phyloP scores from a whole-genome alignment of 805 yeast species.

The Schwanniomyces occidentalis region DNA sequence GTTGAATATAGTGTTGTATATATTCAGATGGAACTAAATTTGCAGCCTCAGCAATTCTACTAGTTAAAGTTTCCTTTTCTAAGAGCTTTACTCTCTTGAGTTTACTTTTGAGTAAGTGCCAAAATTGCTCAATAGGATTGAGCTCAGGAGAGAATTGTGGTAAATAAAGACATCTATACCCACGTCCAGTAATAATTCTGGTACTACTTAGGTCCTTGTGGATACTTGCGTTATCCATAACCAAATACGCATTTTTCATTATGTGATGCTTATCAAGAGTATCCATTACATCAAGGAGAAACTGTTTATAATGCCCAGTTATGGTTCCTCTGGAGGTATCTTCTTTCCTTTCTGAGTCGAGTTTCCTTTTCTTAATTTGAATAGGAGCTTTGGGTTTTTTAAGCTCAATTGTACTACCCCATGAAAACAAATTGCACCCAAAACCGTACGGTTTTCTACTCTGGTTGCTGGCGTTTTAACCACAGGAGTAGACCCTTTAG shows the following conservation, averaged over 20 bases:
- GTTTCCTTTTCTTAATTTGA: too few species aligned
- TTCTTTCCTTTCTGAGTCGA: too few species aligned
- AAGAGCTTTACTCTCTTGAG: constrained; percentile 6
- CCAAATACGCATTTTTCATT: constrained; percentile 6
- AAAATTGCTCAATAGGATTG: constrained; percentile 16
- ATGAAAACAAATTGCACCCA: constrained; percentile 5
- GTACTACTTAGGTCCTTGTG: constrained; percentile 10
- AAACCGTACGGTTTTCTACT: constrained; percentile 4
- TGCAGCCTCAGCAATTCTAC: too few species aligned
- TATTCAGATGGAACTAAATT: too few species aligned
- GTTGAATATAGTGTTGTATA: too few species aligned
- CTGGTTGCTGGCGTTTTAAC: neutral
- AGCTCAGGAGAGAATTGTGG: constrained; percentile 12
- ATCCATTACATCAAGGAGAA: too few species aligned
- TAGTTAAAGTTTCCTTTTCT: too few species aligned
- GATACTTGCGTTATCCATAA: constrained; percentile 16
- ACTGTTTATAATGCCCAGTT: too few species aligned
- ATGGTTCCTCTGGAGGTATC: too few species aligned
- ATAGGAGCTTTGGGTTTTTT: too few species aligned
- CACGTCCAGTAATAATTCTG: constrained; percentile 10
- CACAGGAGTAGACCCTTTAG: constrained; percentile 2
- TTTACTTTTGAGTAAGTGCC: constrained; percentile 10
- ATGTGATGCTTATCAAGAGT: too few species aligned
- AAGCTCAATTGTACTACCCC: too few species aligned
- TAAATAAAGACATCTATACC: constrained; percentile 11